These are phyloP conservation scores for Arabidopsis suecica DNA, from an alignment of 345 rosid genomes.

Conservation along the genomic window DNA sequence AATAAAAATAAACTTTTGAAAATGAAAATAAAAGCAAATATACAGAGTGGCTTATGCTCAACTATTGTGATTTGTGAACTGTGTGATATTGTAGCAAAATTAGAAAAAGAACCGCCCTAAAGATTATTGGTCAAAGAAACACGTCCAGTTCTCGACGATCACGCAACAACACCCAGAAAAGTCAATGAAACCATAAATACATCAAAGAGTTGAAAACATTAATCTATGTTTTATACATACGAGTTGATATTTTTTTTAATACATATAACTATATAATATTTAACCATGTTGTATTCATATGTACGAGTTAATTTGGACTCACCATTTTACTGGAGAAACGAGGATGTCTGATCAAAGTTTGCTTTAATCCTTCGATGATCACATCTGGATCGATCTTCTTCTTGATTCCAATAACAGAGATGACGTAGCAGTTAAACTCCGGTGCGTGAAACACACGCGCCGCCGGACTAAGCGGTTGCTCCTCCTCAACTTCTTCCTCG, in stretches of 20 bases:
- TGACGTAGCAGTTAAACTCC: slow-evolving; percentile 54
- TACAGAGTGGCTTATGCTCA: too few relatives aligned
- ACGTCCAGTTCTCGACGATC: background rate
- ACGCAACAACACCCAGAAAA: slow-evolving; percentile 8
- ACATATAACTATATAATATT: background rate
- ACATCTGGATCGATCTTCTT: slow-evolving; percentile 49
- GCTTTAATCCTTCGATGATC: slow-evolving; percentile 56
- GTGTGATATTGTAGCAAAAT: background rate
- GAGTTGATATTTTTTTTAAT: background rate
- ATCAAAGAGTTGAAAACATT: slow-evolving; percentile 8
- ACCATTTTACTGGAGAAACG: slow-evolving; percentile 88
- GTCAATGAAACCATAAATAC: background rate
- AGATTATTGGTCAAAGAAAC: slow-evolving; percentile 28
- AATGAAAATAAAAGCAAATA: too few relatives aligned
- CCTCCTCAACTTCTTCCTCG: slow-evolving; percentile 34
- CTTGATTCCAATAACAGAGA: slow-evolving; percentile 59
- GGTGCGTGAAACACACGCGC: slow-evolving; percentile 65
- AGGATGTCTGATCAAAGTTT: slow-evolving; percentile 72
- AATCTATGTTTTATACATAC: background rate
- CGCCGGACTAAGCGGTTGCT: slow-evolving; percentile 63
- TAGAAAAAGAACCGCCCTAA: slow-evolving; percentile 7
- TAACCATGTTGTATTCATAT: background rate
- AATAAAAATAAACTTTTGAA: too few relatives aligned
- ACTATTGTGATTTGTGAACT: background rate
- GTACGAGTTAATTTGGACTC: background rate